These are phyloP conservation scores for Asparagopsis taxiformis DNA, from an alignment of 31 red algal species.

Conservation along the genomic window DNA sequence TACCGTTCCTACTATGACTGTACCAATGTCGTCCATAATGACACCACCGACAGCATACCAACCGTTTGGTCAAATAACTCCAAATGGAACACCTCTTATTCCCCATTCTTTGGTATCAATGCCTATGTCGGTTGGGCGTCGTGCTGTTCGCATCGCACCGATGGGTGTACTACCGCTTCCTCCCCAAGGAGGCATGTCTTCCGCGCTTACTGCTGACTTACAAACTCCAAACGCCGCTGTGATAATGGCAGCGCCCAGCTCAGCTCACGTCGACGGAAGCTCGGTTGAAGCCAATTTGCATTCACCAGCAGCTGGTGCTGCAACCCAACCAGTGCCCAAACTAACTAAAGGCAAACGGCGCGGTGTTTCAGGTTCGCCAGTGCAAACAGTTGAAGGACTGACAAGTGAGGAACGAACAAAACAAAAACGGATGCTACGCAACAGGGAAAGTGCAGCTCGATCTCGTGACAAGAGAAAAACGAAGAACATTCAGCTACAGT, in stretches of 20 bases:
- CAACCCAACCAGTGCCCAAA: constrained; percentile 6
- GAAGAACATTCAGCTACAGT: constrained; percentile 36
- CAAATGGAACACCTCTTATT: constrained; percentile 20
- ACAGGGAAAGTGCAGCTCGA: constrained; percentile 44
- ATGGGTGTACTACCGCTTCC: constrained; percentile 55
- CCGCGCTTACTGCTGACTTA: constrained; percentile 18
- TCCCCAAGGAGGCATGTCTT: constrained; percentile 13
- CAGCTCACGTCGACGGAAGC: neutral
- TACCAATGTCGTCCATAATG: neutral
- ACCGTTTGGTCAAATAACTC: constrained; percentile 2
- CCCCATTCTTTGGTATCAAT: constrained; percentile 28
- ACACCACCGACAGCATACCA: neutral
- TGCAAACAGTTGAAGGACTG: constrained; percentile 5
- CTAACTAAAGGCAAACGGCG: constrained; percentile 30
- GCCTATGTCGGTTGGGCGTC: constrained; percentile 16
- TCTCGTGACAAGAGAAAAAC: constrained; percentile 42
- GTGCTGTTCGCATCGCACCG: constrained; percentile 53
- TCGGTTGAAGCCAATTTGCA: constrained; percentile 8
- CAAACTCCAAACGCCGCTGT: neutral
- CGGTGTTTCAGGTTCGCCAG: neutral
- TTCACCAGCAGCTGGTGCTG: constrained; percentile 12
- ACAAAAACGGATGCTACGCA: constrained; percentile 43
- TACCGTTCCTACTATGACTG: constrained; percentile 1
- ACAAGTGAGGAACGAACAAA: constrained; percentile 35
- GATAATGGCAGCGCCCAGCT: neutral